Percentiles rank a stretch among this genome's conserved stretches.
Conservation (phyloP, 2,329 filamentous ascomycete species). For the Claviceps sp. region DNA sequence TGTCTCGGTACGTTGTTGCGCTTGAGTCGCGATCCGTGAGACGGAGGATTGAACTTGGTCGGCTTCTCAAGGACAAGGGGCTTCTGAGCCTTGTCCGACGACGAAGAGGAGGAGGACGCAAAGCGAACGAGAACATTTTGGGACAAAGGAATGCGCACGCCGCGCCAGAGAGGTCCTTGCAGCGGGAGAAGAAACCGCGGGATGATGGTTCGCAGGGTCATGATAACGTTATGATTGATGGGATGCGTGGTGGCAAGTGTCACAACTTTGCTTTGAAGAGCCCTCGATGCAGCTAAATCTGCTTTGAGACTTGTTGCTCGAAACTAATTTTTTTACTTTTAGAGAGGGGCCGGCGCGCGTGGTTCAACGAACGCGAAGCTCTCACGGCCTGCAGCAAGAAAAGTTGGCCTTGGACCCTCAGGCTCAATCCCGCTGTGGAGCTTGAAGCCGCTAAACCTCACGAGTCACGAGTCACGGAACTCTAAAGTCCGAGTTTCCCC, state of each 20-base stretch:
- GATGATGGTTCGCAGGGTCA: constrained; percentile 40
- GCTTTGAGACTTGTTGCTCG: too few relatives aligned
- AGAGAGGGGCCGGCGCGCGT: not conserved
- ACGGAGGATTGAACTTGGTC: constrained; percentile 80
- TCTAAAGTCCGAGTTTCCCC: constrained; percentile 21
- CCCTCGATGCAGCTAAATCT: not conserved
- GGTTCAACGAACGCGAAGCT: not conserved
- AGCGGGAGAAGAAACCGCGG: constrained; percentile 57
- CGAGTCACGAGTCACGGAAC: too few relatives aligned
- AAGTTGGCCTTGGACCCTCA: constrained; percentile 5
- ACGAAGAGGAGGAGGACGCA: constrained; percentile 13
- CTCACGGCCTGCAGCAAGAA: not conserved
- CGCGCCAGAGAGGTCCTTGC: constrained; percentile 42
- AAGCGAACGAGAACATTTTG: constrained; percentile 24
- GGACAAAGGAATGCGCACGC: constrained; percentile 21
- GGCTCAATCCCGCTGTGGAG: not conserved
- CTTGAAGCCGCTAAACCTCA: not conserved
- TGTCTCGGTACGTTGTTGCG: constrained; percentile 42
- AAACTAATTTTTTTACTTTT: not conserved
- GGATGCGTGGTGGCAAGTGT: not conserved
- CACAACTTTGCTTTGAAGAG: not conserved
- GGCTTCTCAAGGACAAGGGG: constrained; percentile 70
- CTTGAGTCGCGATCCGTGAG: constrained; percentile 61
- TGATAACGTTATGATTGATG: constrained; percentile 9
- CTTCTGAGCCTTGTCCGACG: constrained; percentile 26